Percentiles rank a stretch among this genome's conserved stretches.
Evolutionary conservation across 805 yeast species (phyloP).

Genomic region (Kodamaea hsintzibuensis): DNA sequence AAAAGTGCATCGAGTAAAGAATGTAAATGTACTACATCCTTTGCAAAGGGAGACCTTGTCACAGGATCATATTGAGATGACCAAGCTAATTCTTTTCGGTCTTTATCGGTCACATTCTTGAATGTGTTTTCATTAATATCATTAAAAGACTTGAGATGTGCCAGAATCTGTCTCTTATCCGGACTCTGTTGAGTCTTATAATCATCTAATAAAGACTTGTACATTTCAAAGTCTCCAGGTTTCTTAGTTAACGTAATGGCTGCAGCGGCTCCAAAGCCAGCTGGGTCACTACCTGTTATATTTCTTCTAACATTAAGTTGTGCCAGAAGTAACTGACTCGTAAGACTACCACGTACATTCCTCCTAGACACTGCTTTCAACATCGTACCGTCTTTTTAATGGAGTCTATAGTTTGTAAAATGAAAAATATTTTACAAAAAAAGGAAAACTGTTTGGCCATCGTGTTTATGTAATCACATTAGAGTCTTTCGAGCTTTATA

Average conservation of each 20-base stretch:
- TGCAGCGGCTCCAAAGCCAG: constrained; percentile 2
- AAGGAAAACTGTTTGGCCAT: neutral
- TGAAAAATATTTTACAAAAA: neutral
- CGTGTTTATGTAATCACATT: neutral
- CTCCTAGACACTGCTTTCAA: constrained; percentile 1
- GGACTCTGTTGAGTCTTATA: constrained; percentile 9
- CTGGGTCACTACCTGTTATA: neutral
- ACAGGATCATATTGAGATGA: constrained; percentile 44
- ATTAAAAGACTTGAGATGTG: constrained; percentile 13
- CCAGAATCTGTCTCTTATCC: constrained; percentile 8
- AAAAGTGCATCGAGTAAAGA: constrained; percentile 78
- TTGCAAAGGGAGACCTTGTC: constrained; percentile 46
- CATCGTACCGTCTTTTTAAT: neutral
- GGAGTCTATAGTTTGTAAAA: neutral
- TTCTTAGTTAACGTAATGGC: neutral
- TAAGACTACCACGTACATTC: neutral
- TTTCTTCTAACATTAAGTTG: neutral
- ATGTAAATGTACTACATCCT: constrained; percentile 68
- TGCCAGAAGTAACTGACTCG: neutral
- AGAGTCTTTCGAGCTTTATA: neutral
- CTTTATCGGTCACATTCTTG: constrained; percentile 15
- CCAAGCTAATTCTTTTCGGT: constrained; percentile 29
- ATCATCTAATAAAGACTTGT: constrained; percentile 16
- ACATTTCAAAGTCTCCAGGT: constrained; percentile 12
- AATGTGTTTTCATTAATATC: constrained; percentile 13